phyloP scores from a whole-genome alignment of 2,329 filamentous ascomycete genomes.

The Botrytis cinerea region DNA sequence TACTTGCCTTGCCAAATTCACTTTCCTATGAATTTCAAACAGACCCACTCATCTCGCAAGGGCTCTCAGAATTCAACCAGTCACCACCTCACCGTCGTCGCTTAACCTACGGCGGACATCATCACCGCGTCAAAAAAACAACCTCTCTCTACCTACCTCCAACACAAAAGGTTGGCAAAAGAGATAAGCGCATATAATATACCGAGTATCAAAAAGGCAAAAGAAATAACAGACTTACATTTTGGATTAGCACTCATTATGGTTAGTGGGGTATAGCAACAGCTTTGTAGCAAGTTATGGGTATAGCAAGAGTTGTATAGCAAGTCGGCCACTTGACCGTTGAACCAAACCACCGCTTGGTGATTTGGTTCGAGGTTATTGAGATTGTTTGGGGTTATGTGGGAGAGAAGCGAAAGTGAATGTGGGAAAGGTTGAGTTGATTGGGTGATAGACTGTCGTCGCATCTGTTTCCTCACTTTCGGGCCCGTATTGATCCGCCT shows the following conservation, averaged over 20 bases:
- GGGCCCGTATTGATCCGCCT: neutral
- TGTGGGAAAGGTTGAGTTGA: neutral
- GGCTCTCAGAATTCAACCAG: neutral
- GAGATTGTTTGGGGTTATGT: neutral
- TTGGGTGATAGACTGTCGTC: conserved; percentile 1
- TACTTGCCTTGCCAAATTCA: neutral
- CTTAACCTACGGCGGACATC: neutral
- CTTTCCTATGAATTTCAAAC: neutral
- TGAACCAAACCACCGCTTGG: neutral
- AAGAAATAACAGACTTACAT: conserved; percentile 15
- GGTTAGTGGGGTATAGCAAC: conserved; percentile 1
- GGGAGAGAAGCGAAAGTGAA: neutral
- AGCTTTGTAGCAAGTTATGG: neutral
- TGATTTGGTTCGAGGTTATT: neutral
- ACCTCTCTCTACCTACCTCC: neutral
- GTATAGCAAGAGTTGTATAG: neutral
- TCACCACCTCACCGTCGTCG: neutral
- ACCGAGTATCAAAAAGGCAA: neutral
- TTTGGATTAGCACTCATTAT: neutral
- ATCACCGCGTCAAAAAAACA: neutral
- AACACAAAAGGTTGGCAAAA: neutral
- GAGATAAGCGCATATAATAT: neutral
- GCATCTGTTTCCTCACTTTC: neutral
- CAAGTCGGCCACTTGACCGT: neutral
- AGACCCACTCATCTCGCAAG: neutral